These are phyloP conservation scores for Rhododendron griersonianum DNA, from an alignment of 148 eudicot species.

Conservation along the genomic window DNA sequence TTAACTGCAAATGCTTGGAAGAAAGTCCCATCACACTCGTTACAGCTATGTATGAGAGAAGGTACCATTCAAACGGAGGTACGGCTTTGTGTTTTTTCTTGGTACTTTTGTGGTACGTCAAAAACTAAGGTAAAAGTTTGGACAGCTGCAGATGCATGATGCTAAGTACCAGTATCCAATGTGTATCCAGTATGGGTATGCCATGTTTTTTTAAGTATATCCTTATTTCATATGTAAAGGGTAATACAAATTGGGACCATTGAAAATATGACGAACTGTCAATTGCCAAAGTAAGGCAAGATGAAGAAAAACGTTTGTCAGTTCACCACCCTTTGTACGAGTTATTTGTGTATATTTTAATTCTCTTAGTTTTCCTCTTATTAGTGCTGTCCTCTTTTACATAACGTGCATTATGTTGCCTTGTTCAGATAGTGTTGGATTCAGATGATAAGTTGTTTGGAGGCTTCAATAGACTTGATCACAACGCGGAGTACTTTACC, in stretches of 20 bases:
- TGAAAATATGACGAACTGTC: background rate
- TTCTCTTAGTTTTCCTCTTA: background rate
- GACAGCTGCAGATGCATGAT: background rate
- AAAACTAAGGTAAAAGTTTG: background rate
- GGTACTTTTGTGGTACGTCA: background rate
- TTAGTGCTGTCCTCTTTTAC: background rate
- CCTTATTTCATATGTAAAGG: background rate
- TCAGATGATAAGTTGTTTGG: conserved; percentile 79
- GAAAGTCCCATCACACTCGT: background rate
- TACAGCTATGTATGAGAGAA: background rate
- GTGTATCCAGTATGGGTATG: background rate
- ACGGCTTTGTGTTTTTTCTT: background rate
- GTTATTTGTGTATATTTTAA: background rate
- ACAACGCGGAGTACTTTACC: conserved; percentile 66
- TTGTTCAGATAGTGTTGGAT: conserved; percentile 72
- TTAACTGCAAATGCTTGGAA: background rate
- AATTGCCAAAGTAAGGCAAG: background rate
- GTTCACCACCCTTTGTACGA: background rate
- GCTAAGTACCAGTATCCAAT: background rate
- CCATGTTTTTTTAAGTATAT: background rate
- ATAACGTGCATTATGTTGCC: background rate
- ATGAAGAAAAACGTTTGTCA: background rate
- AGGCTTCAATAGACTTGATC: conserved; percentile 73
- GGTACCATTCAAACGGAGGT: background rate
- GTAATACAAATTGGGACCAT: background rate